Evolutionary conservation across 805 yeast genomes (phyloP), one percentile per base, ranked within the genome.

Genomic region (Teunomyces funiuensis): DNA sequence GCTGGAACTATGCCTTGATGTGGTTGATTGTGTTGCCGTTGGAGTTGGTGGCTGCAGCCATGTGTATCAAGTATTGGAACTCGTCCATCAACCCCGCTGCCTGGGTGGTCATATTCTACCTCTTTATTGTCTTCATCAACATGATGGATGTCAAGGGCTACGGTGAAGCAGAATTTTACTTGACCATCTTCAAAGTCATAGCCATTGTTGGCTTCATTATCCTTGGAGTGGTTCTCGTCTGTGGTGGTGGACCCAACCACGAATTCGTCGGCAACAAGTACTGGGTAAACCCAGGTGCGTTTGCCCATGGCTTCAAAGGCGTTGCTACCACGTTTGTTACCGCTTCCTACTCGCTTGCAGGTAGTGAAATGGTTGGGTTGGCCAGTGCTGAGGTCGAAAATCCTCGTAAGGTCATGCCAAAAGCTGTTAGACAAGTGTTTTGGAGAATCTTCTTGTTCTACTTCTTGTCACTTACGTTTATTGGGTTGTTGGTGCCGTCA

Each of bases 361-460:
- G 71, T 10, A 52, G 62, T 29, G 71, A 66, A 48, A 56, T 66
- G 54, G 66, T 65, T 17, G 71, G 69, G 8, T 56, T 66, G 36
- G 66, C 71, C 5, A 61, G 65, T 17, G 66, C 68, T 9, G 76
- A 70, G 50, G 61, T 69, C 3, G 58, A 55, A 28, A 61, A 70
- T 48, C 76, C 76, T 1, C 44, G 64, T 14, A 58, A 60, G 34
- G 58, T 66, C 2, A 55, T 70, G 41, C 76, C 76, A 10, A 60
- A 55, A 34, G 76, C 76, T 11, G 61, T 69, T 25, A 64, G 64
- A 42, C 74, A 70, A 46, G 73, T 69, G 2, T 69, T 70, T 49
- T 65, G 73, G 72, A 55, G 76, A 53, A 58, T 70, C 38, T 61
- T 66, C 43, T 43, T 69, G 37, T 70, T 70, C 48, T 70, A 67